phyloP scores from a whole-genome alignment of 1,284 basidiomycete species.

The Ceratobasidium papillatum region DNA sequence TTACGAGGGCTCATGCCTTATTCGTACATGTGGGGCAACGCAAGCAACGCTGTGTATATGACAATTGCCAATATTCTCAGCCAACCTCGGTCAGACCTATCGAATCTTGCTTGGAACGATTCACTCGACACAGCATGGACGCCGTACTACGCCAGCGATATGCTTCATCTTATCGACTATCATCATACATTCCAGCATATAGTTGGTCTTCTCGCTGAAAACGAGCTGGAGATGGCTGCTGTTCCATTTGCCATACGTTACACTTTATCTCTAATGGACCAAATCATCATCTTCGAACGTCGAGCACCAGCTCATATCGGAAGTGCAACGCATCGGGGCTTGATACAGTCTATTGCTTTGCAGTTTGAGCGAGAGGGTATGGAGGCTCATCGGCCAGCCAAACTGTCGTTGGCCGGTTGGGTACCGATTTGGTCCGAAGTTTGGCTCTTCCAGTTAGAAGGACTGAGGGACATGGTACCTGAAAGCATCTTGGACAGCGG shows the following conservation, averaged over 20 bases:
- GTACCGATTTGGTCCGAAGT: background rate
- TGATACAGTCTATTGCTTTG: background rate
- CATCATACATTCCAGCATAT: conserved; percentile 18
- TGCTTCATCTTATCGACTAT: background rate
- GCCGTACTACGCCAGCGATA: conserved; percentile 20
- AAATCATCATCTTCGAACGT: conserved; percentile 13
- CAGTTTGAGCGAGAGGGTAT: background rate
- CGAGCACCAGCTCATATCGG: background rate
- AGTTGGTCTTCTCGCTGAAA: background rate
- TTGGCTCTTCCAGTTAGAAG: conserved; percentile 22
- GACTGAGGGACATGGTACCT: background rate
- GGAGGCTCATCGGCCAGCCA: background rate
- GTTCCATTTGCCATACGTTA: conserved; percentile 24
- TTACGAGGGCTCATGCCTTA: conserved; percentile 21
- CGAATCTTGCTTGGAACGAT: conserved; percentile 1
- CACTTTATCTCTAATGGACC: background rate
- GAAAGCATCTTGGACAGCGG: conserved; percentile 24
- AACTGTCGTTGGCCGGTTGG: background rate
- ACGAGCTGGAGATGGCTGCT: conserved; percentile 1
- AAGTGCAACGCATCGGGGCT: background rate
- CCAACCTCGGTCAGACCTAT: background rate
- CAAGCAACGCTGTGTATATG: conserved; percentile 11
- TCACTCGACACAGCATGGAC: conserved; percentile 19
- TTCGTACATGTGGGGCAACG: conserved; percentile 23
- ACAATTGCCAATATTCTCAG: conserved; percentile 5